Evolutionary conservation across 352 stramenopile genomes (phyloP).

Genomic region (Detonula confervacea): DNA sequence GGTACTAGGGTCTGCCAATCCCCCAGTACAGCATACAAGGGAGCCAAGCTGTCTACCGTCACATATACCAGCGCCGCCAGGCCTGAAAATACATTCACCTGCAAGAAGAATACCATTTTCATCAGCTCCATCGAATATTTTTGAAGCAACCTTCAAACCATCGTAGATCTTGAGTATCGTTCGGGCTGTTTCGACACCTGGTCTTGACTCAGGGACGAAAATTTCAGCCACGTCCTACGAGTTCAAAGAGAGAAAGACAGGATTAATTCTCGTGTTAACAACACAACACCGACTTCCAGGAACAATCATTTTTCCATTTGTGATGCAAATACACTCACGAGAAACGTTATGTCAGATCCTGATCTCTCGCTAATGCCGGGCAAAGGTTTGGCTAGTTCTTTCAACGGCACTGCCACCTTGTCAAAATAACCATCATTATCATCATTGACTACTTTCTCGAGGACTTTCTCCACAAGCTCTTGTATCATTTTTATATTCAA

Average conservation of each 20-base stretch:
- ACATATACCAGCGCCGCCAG: not conserved
- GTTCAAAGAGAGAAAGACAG: too few relatives aligned
- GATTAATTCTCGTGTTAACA: too few relatives aligned
- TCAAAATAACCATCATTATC: conserved; percentile 14
- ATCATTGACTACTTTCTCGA: not conserved
- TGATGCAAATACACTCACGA: too few relatives aligned
- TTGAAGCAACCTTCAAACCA: not conserved
- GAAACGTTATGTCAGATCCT: not conserved
- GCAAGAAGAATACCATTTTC: conserved; percentile 1
- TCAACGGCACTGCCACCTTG: conserved; percentile 1
- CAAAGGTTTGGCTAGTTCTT: not conserved
- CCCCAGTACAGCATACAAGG: not conserved
- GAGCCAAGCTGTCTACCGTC: not conserved
- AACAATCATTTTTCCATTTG: too few relatives aligned
- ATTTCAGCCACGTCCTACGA: not conserved
- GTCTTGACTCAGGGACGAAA: not conserved
- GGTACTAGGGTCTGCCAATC: not conserved
- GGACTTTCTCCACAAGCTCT: not conserved
- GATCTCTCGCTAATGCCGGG: not conserved
- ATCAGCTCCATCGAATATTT: not conserved
- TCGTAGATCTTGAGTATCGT: conserved; percentile 13
- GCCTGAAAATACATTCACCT: conserved; percentile 8
- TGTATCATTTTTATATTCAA: not conserved
- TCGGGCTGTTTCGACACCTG: conserved; percentile 5
- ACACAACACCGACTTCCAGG: too few relatives aligned